phyloP scores from a whole-genome alignment of 2,329 filamentous ascomycete genomes.

The Neoscytalidium dimidiatum region DNA sequence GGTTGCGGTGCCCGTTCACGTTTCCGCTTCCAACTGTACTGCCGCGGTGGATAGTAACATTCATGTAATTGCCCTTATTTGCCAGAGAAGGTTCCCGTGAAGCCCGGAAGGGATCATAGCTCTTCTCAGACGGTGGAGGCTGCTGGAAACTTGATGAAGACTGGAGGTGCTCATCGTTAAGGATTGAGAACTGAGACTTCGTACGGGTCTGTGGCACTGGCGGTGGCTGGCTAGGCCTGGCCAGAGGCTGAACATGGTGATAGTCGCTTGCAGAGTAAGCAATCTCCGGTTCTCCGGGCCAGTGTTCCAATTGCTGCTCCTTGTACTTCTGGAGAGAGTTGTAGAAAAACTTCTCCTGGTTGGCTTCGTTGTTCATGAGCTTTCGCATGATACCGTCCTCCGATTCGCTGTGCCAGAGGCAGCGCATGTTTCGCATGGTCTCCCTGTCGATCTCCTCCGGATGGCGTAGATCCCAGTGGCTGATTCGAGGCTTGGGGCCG shows the following conservation, averaged over 20 bases:
- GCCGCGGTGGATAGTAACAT: constrained; percentile 67
- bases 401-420: constrained; percentile 85
- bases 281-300: constrained; percentile 67
- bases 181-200: constrained; percentile 58
- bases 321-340: constrained; percentile 79
- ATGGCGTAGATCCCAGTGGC: constrained; percentile 64
- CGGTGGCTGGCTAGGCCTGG: constrained; percentile 24
- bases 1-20: background rate
- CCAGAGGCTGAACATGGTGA: constrained; percentile 52
- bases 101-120: constrained; percentile 83
- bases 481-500: constrained; percentile 57
- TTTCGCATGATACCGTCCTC: constrained; percentile 71
- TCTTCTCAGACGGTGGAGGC: constrained; percentile 56
- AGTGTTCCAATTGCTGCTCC: constrained; percentile 84
- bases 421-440: constrained; percentile 80
- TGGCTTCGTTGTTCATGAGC: constrained; percentile 61
- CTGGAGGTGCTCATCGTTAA: constrained; percentile 56
- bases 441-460: constrained; percentile 75
- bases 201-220: constrained; percentile 42
- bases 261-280: constrained; percentile 90
- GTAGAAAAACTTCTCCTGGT: constrained; percentile 94
- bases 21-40: constrained; percentile 36
- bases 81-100: constrained; percentile 51
- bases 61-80: constrained; percentile 43
- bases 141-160: constrained; percentile 53